Evolutionary conservation across 441 rosid species (phyloP), one percentile per base, ranked within the genome.

Genomic region (Mallotus repandus): DNA sequence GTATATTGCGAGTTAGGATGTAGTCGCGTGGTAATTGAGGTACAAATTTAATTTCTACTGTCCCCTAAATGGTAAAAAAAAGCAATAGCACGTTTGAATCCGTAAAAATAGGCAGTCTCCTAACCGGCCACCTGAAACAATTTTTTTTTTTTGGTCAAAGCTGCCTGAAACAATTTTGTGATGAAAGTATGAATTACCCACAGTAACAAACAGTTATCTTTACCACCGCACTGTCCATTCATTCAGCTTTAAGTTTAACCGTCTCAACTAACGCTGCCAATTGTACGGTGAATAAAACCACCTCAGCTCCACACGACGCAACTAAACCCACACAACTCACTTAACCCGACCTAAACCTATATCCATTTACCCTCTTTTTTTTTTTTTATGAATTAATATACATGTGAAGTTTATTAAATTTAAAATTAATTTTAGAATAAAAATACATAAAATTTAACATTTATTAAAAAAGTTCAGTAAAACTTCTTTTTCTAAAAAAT

Each of bases 201-300:
- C 57, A 22, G 49, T 48, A 10, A 70, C n/a, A 46, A 16, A 10
- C 57, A 48, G 55, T 50, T 45, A 56, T 5, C 41, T 35, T 35
- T 3, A 5, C 41, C 41, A 25, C 29, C 2, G 29, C 29, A 25
- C 29, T 25, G 29, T 25, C 16, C 32, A 6, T 16, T 16, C 38
- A 25, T 25, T 13, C 73, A 56, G 60, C 66, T 50, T 19, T 49
- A 61, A 38, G 66, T 71, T 73, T 65, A 69, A 69, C 82, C 35
- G 74, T 43, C 65, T 21, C 56, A 60, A 69, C 68, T 38, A 65
- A 60, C 59, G 56, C 75, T 53, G 16, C 3, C 45, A 38, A 41
- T 63, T 7, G 55, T 55, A 41, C 70, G 14, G 79, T 41, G 9
- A 66, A 63, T 45, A 71, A 60, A 22, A 60, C 14, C 19, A 32